Conservation (phyloP, 345 rosid species). For the Pelargonium nanum region DNA sequence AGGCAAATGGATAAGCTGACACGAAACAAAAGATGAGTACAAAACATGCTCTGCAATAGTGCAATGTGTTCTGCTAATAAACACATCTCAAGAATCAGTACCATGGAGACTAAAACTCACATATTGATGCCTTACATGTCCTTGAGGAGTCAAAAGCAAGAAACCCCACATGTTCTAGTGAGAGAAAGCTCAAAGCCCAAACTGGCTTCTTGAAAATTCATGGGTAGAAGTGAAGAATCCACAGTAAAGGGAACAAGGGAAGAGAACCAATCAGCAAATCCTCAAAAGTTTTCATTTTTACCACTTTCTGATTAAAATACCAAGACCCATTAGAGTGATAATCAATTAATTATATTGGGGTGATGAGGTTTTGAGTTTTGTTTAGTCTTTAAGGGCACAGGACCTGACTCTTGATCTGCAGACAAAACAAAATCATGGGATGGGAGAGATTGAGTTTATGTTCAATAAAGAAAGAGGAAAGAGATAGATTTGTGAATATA, state of each 20-base stretch:
- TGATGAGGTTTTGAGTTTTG: no score
- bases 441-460: conserved; percentile 12
- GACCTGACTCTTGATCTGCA: no score
- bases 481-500: background rate
- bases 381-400: no score
- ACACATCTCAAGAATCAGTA: conserved; percentile 16
- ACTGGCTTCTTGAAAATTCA: conserved; percentile 14
- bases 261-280: conserved; percentile 13
- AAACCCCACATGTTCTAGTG: conserved; percentile 25
- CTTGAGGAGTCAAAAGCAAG: conserved; percentile 30
- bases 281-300: conserved; percentile 3
- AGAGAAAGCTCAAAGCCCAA: conserved; percentile 13
- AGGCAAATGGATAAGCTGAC: conserved; percentile 22
- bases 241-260: conserved; percentile 12
- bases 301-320: background rate
- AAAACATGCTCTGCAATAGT: conserved; percentile 20
- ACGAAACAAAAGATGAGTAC: conserved; percentile 13
- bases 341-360: no score
- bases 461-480: conserved; percentile 17
- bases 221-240: conserved; percentile 30
- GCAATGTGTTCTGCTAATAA: conserved; percentile 13
- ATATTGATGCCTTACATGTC: conserved; percentile 30
- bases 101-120: conserved; percentile 5
- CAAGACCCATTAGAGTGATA: no score
- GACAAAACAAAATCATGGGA: no score